Conservation (phyloP, 2,329 filamentous ascomycete species). For the Ophiostoma populinum region DNA sequence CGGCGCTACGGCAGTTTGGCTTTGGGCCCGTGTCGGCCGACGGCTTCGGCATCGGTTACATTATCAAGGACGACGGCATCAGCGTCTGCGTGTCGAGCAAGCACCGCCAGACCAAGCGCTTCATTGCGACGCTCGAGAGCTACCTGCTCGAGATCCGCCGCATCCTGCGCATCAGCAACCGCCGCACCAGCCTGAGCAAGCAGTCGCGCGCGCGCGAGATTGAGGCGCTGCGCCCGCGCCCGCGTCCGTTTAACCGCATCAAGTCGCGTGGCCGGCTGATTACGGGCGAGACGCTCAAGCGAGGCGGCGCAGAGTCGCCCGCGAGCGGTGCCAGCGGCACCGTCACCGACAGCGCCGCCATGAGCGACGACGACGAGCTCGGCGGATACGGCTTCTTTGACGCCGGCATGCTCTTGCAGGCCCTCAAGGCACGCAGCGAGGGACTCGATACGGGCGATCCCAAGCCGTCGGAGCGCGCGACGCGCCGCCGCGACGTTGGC, state of each 20-base stretch:
- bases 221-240: slow-evolving; percentile 23
- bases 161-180: slow-evolving; percentile 52
- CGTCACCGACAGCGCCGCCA: slow-evolving; percentile 52
- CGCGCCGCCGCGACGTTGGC: slow-evolving; percentile 49
- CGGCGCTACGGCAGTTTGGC: slow-evolving; percentile 82
- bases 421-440: slow-evolving; percentile 55
- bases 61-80: slow-evolving; percentile 88
- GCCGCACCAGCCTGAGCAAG: slow-evolving; percentile 22
- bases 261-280: slow-evolving; percentile 64
- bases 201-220: slow-evolving; percentile 35
- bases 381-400: slow-evolving; percentile 97
- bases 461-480: slow-evolving; percentile 41
- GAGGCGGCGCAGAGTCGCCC: slow-evolving; percentile 37
- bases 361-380: slow-evolving; percentile 75
- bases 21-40: slow-evolving; percentile 90
- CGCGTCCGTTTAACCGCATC: slow-evolving; percentile 26
- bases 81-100: slow-evolving; percentile 87
- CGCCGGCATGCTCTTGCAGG: slow-evolving; percentile 82
- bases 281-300: slow-evolving; percentile 30
- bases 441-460: slow-evolving; percentile 31
- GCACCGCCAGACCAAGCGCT: slow-evolving; percentile 81
- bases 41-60: slow-evolving; percentile 95
- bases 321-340: no score
- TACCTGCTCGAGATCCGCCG: slow-evolving; percentile 86
- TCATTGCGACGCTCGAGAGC: slow-evolving; percentile 74